phyloP scores from a whole-genome alignment of 139 green algal genomes.

The Ostreobium quekettii region DNA sequence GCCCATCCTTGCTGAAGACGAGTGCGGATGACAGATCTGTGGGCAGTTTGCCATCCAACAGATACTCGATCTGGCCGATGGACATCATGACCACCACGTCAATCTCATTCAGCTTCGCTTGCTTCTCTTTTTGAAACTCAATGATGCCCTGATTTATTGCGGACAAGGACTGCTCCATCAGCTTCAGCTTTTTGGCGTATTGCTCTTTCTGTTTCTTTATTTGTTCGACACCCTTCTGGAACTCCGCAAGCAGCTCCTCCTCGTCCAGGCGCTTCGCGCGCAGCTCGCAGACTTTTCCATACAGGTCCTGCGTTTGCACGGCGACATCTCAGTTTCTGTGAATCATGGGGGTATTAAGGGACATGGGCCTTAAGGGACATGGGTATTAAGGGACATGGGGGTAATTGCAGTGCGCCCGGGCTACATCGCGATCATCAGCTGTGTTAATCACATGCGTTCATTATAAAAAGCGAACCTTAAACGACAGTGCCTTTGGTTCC shows the following conservation, averaged over 20 bases:
- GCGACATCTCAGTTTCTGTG: too few relatives aligned
- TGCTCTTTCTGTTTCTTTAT: constrained; percentile 62
- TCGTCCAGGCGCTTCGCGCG: constrained; percentile 64
- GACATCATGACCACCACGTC: constrained; percentile 53
- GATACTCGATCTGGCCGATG: constrained; percentile 52
- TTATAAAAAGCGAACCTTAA: too few relatives aligned
- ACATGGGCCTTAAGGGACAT: too few relatives aligned
- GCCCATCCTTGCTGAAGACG: constrained; percentile 52
- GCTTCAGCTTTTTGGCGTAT: constrained; percentile 59
- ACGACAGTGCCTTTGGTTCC: too few relatives aligned
- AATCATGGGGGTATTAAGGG: too few relatives aligned
- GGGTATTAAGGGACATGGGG: too few relatives aligned
- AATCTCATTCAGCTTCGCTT: constrained; percentile 65
- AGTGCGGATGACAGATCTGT: constrained; percentile 45
- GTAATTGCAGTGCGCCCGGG: too few relatives aligned
- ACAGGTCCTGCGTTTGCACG: constrained; percentile 49
- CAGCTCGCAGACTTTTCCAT: constrained; percentile 67
- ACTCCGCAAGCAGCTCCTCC: constrained; percentile 56
- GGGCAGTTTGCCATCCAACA: constrained; percentile 50
- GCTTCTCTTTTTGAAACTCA: constrained; percentile 80
- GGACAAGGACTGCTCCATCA: constrained; percentile 51
- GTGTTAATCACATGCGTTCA: too few relatives aligned
- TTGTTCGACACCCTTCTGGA: constrained; percentile 51
- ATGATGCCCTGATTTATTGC: constrained; percentile 51
- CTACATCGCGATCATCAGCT: too few relatives aligned